phyloP scores from a whole-genome alignment of 2,329 filamentous ascomycete species.

The Fonsecaea multimorphosa region DNA sequence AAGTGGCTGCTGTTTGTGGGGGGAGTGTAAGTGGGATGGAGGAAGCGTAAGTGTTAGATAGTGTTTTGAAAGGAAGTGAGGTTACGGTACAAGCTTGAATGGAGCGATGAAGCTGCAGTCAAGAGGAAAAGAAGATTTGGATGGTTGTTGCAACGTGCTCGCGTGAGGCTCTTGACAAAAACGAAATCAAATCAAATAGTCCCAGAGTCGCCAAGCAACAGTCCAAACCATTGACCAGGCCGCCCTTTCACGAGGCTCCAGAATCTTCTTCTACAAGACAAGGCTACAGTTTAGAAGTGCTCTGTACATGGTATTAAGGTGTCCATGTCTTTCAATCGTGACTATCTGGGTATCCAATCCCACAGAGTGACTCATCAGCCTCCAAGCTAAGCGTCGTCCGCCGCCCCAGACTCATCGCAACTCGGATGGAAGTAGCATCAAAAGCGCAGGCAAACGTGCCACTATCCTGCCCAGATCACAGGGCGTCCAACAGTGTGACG shows the following conservation, averaged over 20 bases:
- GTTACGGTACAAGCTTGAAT: neutral
- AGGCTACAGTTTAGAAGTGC: neutral
- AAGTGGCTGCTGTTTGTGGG: neutral
- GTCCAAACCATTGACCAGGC: neutral
- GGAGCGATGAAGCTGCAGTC: neutral
- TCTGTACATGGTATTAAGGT: neutral
- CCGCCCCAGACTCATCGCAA: neutral
- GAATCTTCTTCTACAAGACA: neutral
- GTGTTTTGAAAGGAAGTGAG: neutral
- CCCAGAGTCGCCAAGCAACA: neutral
- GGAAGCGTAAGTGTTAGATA: neutral
- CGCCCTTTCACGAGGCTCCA: slow-evolving; percentile 9
- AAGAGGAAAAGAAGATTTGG: neutral
- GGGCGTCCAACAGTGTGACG: neutral
- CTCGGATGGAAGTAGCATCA: neutral
- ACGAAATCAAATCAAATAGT: neutral
- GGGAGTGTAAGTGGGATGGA: neutral
- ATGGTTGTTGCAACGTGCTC: slow-evolving; percentile 3
- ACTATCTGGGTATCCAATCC: neutral
- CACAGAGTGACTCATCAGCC: neutral
- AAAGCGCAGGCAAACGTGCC: neutral
- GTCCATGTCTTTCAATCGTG: neutral
- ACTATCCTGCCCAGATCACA: neutral
- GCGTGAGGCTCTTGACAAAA: slow-evolving; percentile 17
- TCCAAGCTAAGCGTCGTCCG: neutral